Percentiles rank a stretch among this genome's conserved stretches.
phyloP scores from a whole-genome alignment of 352 stramenopile species.

The Albugo candida region DNA sequence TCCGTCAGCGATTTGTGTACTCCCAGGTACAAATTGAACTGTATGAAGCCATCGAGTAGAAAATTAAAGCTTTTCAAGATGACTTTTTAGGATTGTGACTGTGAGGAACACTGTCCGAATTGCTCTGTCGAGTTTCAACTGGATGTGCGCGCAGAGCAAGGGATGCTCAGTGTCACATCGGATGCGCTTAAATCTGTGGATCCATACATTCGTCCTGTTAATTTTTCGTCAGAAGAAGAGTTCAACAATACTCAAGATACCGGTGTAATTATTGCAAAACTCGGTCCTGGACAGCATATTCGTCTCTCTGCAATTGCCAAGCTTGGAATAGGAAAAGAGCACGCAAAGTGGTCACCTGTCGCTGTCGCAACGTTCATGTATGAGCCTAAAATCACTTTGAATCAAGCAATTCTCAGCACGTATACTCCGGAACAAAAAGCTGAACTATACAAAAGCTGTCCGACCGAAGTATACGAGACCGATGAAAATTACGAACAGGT shows the following conservation, averaged over 20 bases:
- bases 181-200: conserved; percentile 65
- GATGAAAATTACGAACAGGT: conserved; percentile 80
- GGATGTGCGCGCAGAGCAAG: conserved; percentile 73
- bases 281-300: conserved; percentile 86
- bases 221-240: conserved; percentile 76
- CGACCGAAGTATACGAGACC: conserved; percentile 87
- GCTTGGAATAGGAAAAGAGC: conserved; percentile 89
- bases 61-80: neutral
- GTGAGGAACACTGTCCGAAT: conserved; percentile 90
- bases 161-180: conserved; percentile 51
- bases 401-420: conserved; percentile 83
- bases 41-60: neutral
- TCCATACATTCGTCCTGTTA: conserved; percentile 69
- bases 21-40: conserved; percentile 14
- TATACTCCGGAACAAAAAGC: conserved; percentile 89
- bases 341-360: conserved; percentile 94
- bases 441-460: conserved; percentile 89
- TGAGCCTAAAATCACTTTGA: conserved; percentile 79
- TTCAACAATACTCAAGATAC: conserved; percentile 88
- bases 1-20: conserved; percentile 81
- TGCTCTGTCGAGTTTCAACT: conserved; percentile 95
- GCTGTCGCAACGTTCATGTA: conserved; percentile 89
- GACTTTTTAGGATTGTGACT: conserved; percentile 57
- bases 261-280: conserved; percentile 93
- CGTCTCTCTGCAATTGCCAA: conserved; percentile 90